phyloP scores from a whole-genome alignment of 2,329 filamentous ascomycete genomes.

The Ophiocordyceps unilateralis region DNA sequence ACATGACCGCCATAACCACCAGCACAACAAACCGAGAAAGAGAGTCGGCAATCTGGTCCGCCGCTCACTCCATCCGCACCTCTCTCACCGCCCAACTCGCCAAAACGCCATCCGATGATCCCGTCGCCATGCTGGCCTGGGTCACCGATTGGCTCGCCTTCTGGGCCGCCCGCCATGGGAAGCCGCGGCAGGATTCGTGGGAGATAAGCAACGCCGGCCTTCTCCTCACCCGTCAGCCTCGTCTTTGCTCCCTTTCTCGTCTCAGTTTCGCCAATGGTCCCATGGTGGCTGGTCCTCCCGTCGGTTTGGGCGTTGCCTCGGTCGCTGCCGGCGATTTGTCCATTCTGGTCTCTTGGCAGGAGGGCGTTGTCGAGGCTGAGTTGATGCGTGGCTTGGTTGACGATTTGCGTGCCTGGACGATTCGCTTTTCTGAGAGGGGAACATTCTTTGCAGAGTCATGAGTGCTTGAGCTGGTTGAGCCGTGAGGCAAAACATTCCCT shows the following conservation, averaged over 20 bases:
- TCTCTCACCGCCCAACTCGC: constrained; percentile 10
- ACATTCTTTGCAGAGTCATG: constrained; percentile 5
- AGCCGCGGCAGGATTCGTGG: constrained; percentile 25
- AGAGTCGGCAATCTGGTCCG: constrained; percentile 22
- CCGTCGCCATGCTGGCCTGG: constrained; percentile 19
- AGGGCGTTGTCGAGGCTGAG: constrained; percentile 20
- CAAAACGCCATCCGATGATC: constrained; percentile 7
- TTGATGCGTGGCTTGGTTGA: constrained; percentile 18
- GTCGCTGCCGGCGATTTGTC: constrained; percentile 22
- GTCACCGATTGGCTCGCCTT: constrained; percentile 25
- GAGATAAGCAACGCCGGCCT: constrained; percentile 28
- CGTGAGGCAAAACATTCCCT: too few relatives aligned
- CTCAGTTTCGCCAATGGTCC: constrained; percentile 32
- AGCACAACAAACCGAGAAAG: neutral
- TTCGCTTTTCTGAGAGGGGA: constrained; percentile 9
- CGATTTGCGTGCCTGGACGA: constrained; percentile 15
- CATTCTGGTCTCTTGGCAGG: constrained; percentile 30
- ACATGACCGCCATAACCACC: constrained; percentile 10
- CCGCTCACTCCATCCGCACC: constrained; percentile 17
- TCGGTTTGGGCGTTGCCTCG: constrained; percentile 30
- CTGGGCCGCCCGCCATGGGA: constrained; percentile 23
- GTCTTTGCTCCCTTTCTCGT: constrained; percentile 21
- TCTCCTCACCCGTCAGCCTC: neutral
- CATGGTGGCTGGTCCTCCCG: constrained; percentile 21
- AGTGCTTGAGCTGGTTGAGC: too few relatives aligned